phyloP scores from a whole-genome alignment of 192 early-diverging fungal species.

The Spinellus fusiger region DNA sequence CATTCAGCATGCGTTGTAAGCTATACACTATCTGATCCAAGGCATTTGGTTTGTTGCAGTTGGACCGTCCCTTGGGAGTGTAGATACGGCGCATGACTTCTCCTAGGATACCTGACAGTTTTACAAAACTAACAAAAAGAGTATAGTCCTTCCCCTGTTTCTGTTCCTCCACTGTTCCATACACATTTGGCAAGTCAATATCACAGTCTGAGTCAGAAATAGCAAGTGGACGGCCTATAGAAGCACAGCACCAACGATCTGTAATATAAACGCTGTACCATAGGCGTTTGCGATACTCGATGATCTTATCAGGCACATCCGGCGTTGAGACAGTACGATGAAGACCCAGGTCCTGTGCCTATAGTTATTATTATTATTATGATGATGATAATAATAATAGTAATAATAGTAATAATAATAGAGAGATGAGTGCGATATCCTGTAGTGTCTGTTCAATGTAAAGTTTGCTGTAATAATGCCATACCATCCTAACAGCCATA shows the following conservation, averaged over 20 bases:
- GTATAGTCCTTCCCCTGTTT: background rate
- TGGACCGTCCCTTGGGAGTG: conserved; percentile 23
- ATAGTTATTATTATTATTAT: too few relatives aligned
- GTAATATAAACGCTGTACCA: conserved; percentile 70
- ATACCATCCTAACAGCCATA: conserved; percentile 59
- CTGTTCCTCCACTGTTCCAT: conserved; percentile 1
- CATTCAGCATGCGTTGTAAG: conserved; percentile 21
- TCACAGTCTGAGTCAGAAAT: conserved; percentile 41
- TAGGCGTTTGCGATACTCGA: conserved; percentile 54
- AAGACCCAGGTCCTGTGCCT: conserved; percentile 71
- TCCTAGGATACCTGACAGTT: conserved; percentile 29
- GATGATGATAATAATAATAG: too few relatives aligned
- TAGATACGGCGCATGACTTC: conserved; percentile 28
- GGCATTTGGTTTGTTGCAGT: conserved; percentile 6
- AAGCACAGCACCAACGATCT: conserved; percentile 52
- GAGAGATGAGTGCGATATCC: too few relatives aligned
- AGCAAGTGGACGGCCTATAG: conserved; percentile 35
- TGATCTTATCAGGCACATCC: conserved; percentile 37
- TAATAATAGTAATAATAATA: too few relatives aligned
- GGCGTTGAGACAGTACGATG: conserved; percentile 55
- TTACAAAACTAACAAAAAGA: conserved; percentile 28
- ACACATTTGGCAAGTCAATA: conserved; percentile 20
- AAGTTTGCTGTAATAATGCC: too few relatives aligned
- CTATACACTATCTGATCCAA: conserved; percentile 20
- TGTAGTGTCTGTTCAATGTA: too few relatives aligned